Evolutionary conservation across 805 yeast genomes (phyloP).

Genomic region (Zygosaccharomyces lentus): DNA sequence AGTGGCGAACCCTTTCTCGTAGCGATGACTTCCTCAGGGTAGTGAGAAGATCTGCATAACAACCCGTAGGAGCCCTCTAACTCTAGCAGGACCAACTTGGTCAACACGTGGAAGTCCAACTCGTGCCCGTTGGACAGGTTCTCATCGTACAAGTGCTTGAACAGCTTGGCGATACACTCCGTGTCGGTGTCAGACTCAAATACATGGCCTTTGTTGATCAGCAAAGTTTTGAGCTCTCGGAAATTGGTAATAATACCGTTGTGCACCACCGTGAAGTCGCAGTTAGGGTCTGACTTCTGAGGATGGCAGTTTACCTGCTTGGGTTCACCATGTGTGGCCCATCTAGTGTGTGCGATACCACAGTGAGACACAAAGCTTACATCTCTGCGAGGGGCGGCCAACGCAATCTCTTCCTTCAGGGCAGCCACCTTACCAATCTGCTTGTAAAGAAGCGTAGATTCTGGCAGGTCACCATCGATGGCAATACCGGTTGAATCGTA

Average conservation of each 20-base stretch:
- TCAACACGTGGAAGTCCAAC: slow-evolving; percentile 84
- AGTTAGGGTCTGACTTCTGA: slow-evolving; percentile 76
- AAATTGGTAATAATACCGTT: slow-evolving; percentile 97
- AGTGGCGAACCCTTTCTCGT: slow-evolving; percentile 98
- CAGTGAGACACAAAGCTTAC: slow-evolving; percentile 77
- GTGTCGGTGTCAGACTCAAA: slow-evolving; percentile 96
- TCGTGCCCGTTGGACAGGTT: slow-evolving; percentile 67
- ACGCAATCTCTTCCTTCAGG: slow-evolving; percentile 61
- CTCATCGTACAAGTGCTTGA: slow-evolving; percentile 83
- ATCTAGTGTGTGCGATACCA: slow-evolving; percentile 98
- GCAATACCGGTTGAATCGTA: slow-evolving; percentile 98
- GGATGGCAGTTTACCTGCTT: slow-evolving; percentile 88
- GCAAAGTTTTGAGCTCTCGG: slow-evolving; percentile 81
- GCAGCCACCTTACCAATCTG: slow-evolving; percentile 89
- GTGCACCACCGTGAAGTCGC: slow-evolving; percentile 90
- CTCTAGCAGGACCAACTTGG: slow-evolving; percentile 87
- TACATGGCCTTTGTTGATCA: slow-evolving; percentile 69
- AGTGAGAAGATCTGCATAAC: slow-evolving; percentile 84
- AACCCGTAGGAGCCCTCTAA: slow-evolving; percentile 97
- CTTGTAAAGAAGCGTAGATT: slow-evolving; percentile 68
- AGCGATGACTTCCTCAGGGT: slow-evolving; percentile 93
- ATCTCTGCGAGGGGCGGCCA: slow-evolving; percentile 49
- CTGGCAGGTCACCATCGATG: slow-evolving; percentile 78
- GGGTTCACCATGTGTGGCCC: slow-evolving; percentile 99
- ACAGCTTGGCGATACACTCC: slow-evolving; percentile 94